These are phyloP conservation scores for Aaosphaeria pasadenensis DNA, from an alignment of 2,329 filamentous ascomycete species.

Conservation along the genomic window DNA sequence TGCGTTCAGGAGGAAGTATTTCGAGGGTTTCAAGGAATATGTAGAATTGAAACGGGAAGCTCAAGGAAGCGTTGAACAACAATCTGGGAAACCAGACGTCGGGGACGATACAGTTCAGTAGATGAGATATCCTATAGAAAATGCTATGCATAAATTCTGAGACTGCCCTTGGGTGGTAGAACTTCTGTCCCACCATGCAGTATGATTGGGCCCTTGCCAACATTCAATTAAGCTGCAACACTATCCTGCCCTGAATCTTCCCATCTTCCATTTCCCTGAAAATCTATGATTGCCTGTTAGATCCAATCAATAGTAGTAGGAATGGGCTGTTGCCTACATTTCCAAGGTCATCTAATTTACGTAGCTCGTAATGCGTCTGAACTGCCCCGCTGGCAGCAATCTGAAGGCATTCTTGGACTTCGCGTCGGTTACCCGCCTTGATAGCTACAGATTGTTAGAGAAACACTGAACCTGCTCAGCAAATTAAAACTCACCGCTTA, in stretches of 20 bases:
- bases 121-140: too few relatives aligned
- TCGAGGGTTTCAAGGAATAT: slow-evolving; percentile 38
- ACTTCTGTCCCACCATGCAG: too few relatives aligned
- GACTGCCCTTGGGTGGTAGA: too few relatives aligned
- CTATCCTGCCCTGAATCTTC: slow-evolving; percentile 46
- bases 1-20: slow-evolving; percentile 60
- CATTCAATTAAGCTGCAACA: slow-evolving; percentile 38
- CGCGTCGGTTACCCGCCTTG: slow-evolving; percentile 46
- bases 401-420: slow-evolving; percentile 49
- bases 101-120: too few relatives aligned
- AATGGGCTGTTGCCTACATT: slow-evolving; percentile 2
- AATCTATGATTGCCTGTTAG: slow-evolving; percentile 4
- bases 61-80: background rate
- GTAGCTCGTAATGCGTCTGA: slow-evolving; percentile 46
- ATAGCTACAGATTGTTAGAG: slow-evolving; percentile 42
- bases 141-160: too few relatives aligned
- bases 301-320: too few relatives aligned
- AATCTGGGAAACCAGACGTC: too few relatives aligned
- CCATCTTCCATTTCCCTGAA: slow-evolving; percentile 48
- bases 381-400: slow-evolving; percentile 42
- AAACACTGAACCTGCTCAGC: slow-evolving; percentile 42
- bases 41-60: slow-evolving; percentile 26
- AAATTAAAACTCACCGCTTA: slow-evolving; percentile 42
- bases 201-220: too few relatives aligned
- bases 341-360: slow-evolving; percentile 49